phyloP scores from a whole-genome alignment of 2,329 filamentous ascomycete species.

The Leptographium galeiforme region DNA sequence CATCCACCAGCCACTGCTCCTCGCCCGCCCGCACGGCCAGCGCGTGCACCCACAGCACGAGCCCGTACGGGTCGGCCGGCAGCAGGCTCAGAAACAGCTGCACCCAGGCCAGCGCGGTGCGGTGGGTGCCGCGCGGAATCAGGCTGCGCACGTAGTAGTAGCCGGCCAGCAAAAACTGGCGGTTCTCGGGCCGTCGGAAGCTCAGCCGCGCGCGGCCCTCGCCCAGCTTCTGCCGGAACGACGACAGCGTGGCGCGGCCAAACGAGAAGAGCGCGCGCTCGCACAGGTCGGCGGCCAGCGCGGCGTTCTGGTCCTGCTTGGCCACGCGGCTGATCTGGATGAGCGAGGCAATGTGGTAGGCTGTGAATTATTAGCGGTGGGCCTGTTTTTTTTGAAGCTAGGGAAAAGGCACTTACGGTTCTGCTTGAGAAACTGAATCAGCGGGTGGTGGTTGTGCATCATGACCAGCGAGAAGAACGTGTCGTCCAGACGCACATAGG shows the following conservation, averaged over 20 bases:
- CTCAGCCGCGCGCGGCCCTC: constrained; percentile 69
- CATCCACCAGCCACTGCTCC: constrained; percentile 59
- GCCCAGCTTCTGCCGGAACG: constrained; percentile 63
- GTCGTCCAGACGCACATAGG: constrained; percentile 62
- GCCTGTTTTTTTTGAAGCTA: not conserved
- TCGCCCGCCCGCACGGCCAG: constrained; percentile 73
- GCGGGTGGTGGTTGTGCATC: constrained; percentile 66
- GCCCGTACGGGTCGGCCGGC: constrained; percentile 67
- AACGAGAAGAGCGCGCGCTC: constrained; percentile 89
- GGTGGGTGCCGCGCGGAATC: constrained; percentile 80
- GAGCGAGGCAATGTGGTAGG: constrained; percentile 88
- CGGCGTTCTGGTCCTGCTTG: constrained; percentile 75
- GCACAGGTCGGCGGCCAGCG: constrained; percentile 72
- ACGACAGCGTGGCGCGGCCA: constrained; percentile 73
- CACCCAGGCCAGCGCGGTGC: constrained; percentile 87
- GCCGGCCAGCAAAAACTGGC: constrained; percentile 81
- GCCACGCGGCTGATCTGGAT: constrained; percentile 87
- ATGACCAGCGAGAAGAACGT: constrained; percentile 72
- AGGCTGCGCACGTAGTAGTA: constrained; percentile 83
- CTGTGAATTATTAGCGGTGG: constrained; percentile 16
- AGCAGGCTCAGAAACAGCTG: constrained; percentile 70
- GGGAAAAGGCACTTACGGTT: constrained; percentile 41
- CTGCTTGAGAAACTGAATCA: constrained; percentile 61
- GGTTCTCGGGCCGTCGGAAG: constrained; percentile 72
- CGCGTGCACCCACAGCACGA: constrained; percentile 69